Percentiles rank a stretch among this genome's conserved stretches.
Conservation (phyloP, 345 rosid species). For the Rhodamnia rubescens region DNA sequence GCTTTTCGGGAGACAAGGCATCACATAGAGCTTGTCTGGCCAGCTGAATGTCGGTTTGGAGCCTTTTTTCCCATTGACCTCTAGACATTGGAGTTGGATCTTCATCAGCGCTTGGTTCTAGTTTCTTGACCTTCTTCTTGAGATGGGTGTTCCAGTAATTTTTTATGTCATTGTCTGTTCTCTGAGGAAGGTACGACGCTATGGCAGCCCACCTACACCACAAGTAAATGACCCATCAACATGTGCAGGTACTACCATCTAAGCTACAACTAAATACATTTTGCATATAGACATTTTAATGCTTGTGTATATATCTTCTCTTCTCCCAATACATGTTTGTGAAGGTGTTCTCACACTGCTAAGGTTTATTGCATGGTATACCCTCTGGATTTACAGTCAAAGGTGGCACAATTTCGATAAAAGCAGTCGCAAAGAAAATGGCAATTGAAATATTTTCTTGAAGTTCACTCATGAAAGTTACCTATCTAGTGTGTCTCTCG, state of each 20-base stretch:
- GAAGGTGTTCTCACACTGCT: background rate
- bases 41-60: slow-evolving; percentile 26
- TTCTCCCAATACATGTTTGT: background rate
- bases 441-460: background rate
- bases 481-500: background rate
- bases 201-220: slow-evolving; percentile 38
- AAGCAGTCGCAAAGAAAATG: background rate
- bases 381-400: background rate
- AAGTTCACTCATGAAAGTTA: background rate
- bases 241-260: background rate
- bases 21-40: slow-evolving; percentile 24
- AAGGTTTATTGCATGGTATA: background rate
- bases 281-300: background rate
- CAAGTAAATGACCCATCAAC: background rate
- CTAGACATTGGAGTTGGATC: slow-evolving; percentile 9
- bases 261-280: background rate
- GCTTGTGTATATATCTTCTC: background rate
- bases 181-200: slow-evolving; percentile 35
- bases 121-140: slow-evolving; percentile 23
- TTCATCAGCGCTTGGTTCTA: background rate
- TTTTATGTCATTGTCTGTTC: slow-evolving; percentile 36
- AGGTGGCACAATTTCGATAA: background rate
- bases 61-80: slow-evolving; percentile 39
- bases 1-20: slow-evolving; percentile 20
- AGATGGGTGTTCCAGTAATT: slow-evolving; percentile 37